These are phyloP conservation scores for Rhizomucor miehei DNA, from an alignment of 371 early-diverging fungal genomes.

Conservation along the genomic window DNA sequence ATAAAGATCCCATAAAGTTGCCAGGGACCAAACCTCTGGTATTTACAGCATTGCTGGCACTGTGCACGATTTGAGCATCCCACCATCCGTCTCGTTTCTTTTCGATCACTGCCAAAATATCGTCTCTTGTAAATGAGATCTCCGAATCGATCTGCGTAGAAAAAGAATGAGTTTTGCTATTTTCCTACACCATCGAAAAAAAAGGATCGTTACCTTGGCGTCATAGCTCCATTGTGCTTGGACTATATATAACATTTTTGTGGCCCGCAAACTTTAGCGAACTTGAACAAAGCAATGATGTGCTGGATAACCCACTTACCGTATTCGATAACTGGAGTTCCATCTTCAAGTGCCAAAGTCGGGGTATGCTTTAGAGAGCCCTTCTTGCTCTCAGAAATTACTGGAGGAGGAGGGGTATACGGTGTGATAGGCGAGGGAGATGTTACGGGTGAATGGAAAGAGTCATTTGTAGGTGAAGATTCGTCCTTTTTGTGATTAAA, in stretches of 20 bases:
- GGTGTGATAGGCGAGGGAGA: too few relatives aligned
- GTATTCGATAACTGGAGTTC: slow-evolving; percentile 16
- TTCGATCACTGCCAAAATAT: slow-evolving; percentile 20
- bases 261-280: neutral
- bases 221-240: slow-evolving; percentile 20
- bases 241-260: slow-evolving; percentile 4
- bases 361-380: neutral
- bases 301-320: slow-evolving; percentile 3
- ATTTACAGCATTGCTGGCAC: slow-evolving; percentile 1
- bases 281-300: too few relatives aligned
- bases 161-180: neutral
- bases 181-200: neutral
- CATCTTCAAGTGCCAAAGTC: slow-evolving; percentile 8
- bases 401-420: too few relatives aligned
- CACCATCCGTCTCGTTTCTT: slow-evolving; percentile 32
- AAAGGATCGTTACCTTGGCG: slow-evolving; percentile 12
- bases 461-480: too few relatives aligned
- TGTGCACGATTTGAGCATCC: slow-evolving; percentile 21
- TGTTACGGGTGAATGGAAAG: too few relatives aligned
- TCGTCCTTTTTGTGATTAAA: too few relatives aligned
- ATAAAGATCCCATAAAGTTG: slow-evolving; percentile 16
- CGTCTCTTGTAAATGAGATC: slow-evolving; percentile 19
- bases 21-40: slow-evolving; percentile 24
- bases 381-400: too few relatives aligned
- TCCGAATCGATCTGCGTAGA: slow-evolving; percentile 17